Percentiles rank a stretch among this genome's conserved stretches.
Conservation (phyloP, 208 protist genomes). For the Herpetomonas muscarum region DNA sequence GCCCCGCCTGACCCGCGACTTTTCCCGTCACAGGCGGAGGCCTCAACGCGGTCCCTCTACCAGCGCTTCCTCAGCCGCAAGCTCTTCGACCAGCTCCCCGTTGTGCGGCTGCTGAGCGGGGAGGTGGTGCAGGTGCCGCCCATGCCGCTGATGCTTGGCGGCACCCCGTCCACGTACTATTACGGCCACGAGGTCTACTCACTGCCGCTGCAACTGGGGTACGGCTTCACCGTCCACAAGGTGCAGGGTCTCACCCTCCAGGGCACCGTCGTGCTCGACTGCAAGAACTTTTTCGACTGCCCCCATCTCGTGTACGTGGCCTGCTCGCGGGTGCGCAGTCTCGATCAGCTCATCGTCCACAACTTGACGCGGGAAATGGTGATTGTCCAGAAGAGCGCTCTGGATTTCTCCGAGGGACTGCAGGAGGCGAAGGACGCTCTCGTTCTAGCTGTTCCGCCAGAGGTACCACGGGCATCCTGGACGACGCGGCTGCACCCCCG, state of each 20-base stretch:
- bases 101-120: conserved; percentile 75
- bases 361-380: conserved; percentile 76
- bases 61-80: conserved; percentile 21
- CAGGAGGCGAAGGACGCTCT: conserved; percentile 18
- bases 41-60: conserved; percentile 12
- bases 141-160: conserved; percentile 48
- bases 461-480: conserved; percentile 28
- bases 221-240: conserved; percentile 92
- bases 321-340: conserved; percentile 69
- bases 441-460: conserved; percentile 6
- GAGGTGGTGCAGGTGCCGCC: conserved; percentile 81
- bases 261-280: conserved; percentile 84
- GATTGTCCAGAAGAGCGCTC: conserved; percentile 61
- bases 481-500: conserved; percentile 10
- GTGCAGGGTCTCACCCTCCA: conserved; percentile 87
- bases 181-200: conserved; percentile 78
- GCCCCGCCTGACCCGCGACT: conserved; percentile 48
- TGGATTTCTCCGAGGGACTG: conserved; percentile 58
- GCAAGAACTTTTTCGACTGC: conserved; percentile 82
- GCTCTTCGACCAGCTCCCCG: conserved; percentile 61
- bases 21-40: conserved; percentile 55
- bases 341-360: conserved; percentile 82
- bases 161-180: conserved; percentile 69
- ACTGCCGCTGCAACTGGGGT: conserved; percentile 84
- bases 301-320: conserved; percentile 89